Percentiles rank a stretch among this genome's conserved stretches.
Evolutionary conservation across 371 early-diverging fungal species (phyloP).

Genomic region (Mortierella sp.): DNA sequence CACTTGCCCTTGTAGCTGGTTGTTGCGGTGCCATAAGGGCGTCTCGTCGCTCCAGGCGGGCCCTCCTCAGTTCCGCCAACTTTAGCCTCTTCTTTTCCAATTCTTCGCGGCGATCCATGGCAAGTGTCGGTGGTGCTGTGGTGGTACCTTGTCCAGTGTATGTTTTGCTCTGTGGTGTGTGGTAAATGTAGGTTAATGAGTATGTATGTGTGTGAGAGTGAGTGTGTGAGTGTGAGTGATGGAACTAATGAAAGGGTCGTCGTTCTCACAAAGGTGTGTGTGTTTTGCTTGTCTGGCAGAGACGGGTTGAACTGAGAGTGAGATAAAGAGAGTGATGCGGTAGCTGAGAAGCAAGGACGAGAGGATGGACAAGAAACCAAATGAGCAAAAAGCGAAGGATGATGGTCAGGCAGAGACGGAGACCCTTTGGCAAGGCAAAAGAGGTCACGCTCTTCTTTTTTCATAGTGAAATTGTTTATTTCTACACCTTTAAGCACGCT

Average conservation of each 20-base stretch:
- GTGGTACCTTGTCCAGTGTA: background rate
- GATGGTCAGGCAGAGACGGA: background rate
- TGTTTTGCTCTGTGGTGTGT: background rate
- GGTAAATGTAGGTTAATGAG: background rate
- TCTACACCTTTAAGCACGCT: background rate
- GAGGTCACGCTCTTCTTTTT: background rate
- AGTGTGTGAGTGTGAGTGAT: background rate
- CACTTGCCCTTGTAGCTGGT: constrained; percentile 34
- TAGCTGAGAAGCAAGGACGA: background rate
- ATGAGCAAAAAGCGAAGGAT: background rate
- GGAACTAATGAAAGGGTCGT: background rate
- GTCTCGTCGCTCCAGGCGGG: constrained; percentile 85
- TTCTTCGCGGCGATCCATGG: constrained; percentile 86
- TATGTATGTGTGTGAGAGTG: too few species aligned
- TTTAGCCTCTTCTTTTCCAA: constrained; percentile 92
- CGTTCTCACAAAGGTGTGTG: background rate
- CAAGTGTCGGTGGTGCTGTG: background rate
- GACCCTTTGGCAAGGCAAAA: background rate
- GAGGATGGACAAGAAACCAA: background rate
- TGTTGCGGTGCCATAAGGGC: constrained; percentile 60
- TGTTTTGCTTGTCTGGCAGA: background rate
- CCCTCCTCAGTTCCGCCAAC: constrained; percentile 89
- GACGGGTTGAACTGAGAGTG: background rate
- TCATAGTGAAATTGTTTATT: background rate
- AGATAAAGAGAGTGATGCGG: background rate